Evolutionary conservation across 495 filamentous ascomycete species (phyloP).

Genomic region (Aspergillus bridgeri): DNA sequence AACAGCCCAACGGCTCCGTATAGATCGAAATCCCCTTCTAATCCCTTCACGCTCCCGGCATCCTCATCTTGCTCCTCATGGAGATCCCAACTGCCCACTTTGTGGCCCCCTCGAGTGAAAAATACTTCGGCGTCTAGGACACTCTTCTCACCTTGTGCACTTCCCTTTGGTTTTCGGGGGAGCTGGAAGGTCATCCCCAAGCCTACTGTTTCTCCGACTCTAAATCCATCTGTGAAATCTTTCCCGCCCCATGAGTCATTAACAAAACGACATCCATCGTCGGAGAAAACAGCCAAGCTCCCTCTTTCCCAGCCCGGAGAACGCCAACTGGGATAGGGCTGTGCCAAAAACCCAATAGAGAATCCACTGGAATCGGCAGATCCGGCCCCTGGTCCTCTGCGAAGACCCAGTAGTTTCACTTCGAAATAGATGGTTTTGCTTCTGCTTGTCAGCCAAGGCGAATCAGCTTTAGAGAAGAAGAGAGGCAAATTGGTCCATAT

Average conservation of each 20-base stretch:
- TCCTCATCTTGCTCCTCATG: constrained; percentile 77
- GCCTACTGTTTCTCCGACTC: constrained; percentile 54
- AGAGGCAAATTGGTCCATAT: constrained; percentile 69
- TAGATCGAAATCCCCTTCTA: constrained; percentile 79
- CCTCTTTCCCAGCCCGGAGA: constrained; percentile 90
- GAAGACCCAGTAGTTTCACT: constrained; percentile 53
- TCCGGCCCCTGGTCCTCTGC: constrained; percentile 25
- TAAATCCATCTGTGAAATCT: constrained; percentile 60
- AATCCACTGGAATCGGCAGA: constrained; percentile 63
- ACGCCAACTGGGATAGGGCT: constrained; percentile 83
- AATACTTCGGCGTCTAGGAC: constrained; percentile 61
- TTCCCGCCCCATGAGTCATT: constrained; percentile 84
- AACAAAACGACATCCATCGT: constrained; percentile 83
- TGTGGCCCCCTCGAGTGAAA: constrained; percentile 68
- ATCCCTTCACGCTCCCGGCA: constrained; percentile 62
- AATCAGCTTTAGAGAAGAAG: constrained; percentile 67
- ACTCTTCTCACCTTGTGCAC: constrained; percentile 12
- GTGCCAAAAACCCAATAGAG: constrained; percentile 72
- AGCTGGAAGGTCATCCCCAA: constrained; percentile 66
- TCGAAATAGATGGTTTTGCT: constrained; percentile 76
- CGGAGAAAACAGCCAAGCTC: constrained; percentile 81
- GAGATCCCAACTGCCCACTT: constrained; percentile 70
- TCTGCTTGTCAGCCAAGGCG: constrained; percentile 55
- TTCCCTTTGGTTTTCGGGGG: constrained; percentile 19
- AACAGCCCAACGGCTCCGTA: constrained; percentile 77